Conservation (phyloP, 208 protist genomes). For the Crithidia expoeki region DNA sequence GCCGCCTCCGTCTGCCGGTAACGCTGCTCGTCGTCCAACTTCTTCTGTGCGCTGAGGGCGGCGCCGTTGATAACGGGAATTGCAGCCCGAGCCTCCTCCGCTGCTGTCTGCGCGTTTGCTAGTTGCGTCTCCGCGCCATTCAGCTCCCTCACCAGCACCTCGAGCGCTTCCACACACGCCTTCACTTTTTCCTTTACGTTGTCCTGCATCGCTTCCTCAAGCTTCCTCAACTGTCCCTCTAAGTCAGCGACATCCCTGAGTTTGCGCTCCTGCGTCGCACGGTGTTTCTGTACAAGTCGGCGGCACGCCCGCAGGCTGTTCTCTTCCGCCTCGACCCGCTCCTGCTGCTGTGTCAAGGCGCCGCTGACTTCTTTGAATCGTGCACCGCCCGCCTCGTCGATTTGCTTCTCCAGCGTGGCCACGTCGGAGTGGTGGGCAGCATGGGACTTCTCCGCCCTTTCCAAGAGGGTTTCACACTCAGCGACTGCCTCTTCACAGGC, state of each 20-base stretch:
- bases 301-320: conserved; percentile 70
- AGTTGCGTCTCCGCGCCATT: conserved; percentile 62
- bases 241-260: conserved; percentile 64
- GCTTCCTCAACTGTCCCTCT: conserved; percentile 48
- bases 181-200: conserved; percentile 58
- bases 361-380: conserved; percentile 70
- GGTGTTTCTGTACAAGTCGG: conserved; percentile 65
- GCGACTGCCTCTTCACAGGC: conserved; percentile 38
- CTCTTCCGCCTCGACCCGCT: conserved; percentile 77
- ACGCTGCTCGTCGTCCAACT: conserved; percentile 81
- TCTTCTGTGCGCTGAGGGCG: conserved; percentile 67
- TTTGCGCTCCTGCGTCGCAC: conserved; percentile 76
- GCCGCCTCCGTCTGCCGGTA: conserved; percentile 78
- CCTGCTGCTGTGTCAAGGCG: conserved; percentile 56
- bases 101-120: conserved; percentile 52
- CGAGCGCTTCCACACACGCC: conserved; percentile 44
- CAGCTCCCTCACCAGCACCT: conserved; percentile 54
- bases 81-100: conserved; percentile 61
- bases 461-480: conserved; percentile 32
- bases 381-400: conserved; percentile 79
- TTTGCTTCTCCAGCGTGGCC: conserved; percentile 65
- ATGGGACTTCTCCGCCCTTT: conserved; percentile 53
- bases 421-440: conserved; percentile 49
- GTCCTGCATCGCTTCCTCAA: conserved; percentile 72
- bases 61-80: conserved; percentile 67